These are phyloP conservation scores for Metrosideros polymorpha DNA, from an alignment of 441 rosid species.

Conservation along the genomic window DNA sequence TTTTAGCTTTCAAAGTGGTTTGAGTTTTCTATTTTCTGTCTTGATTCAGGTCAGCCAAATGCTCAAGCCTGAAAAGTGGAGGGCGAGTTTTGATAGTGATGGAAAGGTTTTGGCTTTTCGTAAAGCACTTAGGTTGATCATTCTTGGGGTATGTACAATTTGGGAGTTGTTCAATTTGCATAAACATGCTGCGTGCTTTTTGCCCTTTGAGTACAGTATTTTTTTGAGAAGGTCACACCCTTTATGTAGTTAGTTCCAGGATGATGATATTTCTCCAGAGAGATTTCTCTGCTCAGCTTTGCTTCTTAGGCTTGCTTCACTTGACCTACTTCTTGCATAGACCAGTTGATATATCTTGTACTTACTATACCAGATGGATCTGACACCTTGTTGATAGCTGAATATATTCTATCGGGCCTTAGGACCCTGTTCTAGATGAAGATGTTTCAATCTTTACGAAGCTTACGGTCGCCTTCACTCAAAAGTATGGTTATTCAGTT, in stretches of 20 bases:
- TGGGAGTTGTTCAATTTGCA: not conserved
- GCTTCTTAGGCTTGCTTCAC: not conserved
- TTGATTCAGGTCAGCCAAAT: slow-evolving; percentile 60
- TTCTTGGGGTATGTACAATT: slow-evolving; percentile 66
- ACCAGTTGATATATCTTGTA: not conserved
- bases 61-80: slow-evolving; percentile 95
- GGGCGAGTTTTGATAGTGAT: slow-evolving; percentile 55
- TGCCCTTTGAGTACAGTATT: not conserved
- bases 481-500: not conserved
- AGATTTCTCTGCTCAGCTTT: not conserved
- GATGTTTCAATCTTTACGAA: not conserved
- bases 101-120: slow-evolving; percentile 80
- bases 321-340: not conserved
- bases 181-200: not conserved
- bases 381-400: not conserved
- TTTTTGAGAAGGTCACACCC: not conserved
- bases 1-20: not conserved
- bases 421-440: not conserved
- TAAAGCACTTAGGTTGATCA: slow-evolving; percentile 70
- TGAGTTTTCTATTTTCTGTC: not conserved
- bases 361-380: not conserved
- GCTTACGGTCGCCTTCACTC: not conserved
- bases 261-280: not conserved
- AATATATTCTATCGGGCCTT: not conserved
- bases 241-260: not conserved